Conservation (phyloP, 495 filamentous ascomycete species). For the Neurospora sp. region DNA sequence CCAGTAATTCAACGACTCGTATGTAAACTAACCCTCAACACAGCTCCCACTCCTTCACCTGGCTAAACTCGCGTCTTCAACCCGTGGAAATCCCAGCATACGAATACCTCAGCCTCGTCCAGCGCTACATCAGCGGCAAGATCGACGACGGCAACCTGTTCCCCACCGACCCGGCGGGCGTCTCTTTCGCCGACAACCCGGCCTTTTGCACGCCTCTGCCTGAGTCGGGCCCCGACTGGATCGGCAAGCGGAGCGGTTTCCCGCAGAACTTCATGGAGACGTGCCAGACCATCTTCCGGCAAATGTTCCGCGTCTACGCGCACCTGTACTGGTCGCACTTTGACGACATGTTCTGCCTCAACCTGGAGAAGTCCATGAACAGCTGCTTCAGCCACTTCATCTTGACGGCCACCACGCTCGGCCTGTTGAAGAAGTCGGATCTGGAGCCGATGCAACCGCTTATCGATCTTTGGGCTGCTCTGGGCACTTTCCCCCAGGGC, state of each 20-base stretch:
- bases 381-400: conserved; percentile 93
- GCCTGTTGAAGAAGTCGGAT: conserved; percentile 73
- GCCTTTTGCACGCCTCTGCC: conserved; percentile 50
- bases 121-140: conserved; percentile 89
- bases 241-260: conserved; percentile 82
- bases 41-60: conserved; percentile 85
- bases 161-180: conserved; percentile 59
- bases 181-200: conserved; percentile 46
- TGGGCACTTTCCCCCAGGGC: conserved; percentile 70
- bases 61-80: conserved; percentile 59
- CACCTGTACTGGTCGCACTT: conserved; percentile 85
- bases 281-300: conserved; percentile 84
- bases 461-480: conserved; percentile 79
- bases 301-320: conserved; percentile 95
- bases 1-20: background rate
- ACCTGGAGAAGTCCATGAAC: conserved; percentile 77
- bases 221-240: conserved; percentile 51
- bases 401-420: conserved; percentile 75
- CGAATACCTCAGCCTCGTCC: conserved; percentile 87
- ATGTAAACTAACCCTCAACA: background rate
- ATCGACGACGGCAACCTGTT: conserved; percentile 78
- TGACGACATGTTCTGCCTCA: conserved; percentile 71
- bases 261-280: conserved; percentile 78
- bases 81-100: conserved; percentile 64
- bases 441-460: conserved; percentile 90